These are phyloP conservation scores for Podospora australis DNA, from an alignment of 495 filamentous ascomycete species.

Conservation along the genomic window DNA sequence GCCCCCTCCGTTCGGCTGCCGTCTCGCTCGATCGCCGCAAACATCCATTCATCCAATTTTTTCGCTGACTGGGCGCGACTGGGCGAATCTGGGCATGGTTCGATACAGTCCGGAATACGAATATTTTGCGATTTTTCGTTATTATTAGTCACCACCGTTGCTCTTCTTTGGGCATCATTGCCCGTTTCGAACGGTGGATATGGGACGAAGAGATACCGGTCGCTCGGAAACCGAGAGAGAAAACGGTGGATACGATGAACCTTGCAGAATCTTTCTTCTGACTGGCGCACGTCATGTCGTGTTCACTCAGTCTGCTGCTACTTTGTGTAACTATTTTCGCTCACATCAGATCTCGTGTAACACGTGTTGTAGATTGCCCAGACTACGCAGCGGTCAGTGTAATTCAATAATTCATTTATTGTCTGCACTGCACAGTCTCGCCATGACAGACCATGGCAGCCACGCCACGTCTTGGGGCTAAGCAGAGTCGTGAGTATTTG, in stretches of 20 bases:
- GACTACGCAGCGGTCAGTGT: too few relatives aligned
- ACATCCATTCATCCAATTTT: too few relatives aligned
- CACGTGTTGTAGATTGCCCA: too few relatives aligned
- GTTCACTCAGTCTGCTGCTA: background rate
- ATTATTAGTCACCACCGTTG: background rate
- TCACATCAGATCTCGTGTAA: slow-evolving; percentile 1
- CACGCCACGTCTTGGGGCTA: background rate
- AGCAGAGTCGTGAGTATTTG: background rate
- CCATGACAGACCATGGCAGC: background rate
- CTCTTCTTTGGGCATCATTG: background rate
- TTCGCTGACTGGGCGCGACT: too few relatives aligned
- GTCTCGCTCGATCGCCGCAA: background rate
- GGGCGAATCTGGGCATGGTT: too few relatives aligned
- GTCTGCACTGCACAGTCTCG: background rate
- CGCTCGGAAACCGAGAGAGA: background rate
- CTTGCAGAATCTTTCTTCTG: too few relatives aligned
- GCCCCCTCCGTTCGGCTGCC: background rate
- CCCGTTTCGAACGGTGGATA: background rate
- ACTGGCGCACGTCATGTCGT: too few relatives aligned
- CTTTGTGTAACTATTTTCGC: background rate
- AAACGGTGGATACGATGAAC: too few relatives aligned
- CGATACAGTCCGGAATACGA: too few relatives aligned
- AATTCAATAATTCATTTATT: too few relatives aligned
- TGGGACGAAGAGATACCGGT: background rate
- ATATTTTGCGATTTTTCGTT: background rate